Percentiles rank a stretch among this genome's conserved stretches.
Conservation (phyloP, 2,329 filamentous ascomycete species). For the Sporothrix pallida region DNA sequence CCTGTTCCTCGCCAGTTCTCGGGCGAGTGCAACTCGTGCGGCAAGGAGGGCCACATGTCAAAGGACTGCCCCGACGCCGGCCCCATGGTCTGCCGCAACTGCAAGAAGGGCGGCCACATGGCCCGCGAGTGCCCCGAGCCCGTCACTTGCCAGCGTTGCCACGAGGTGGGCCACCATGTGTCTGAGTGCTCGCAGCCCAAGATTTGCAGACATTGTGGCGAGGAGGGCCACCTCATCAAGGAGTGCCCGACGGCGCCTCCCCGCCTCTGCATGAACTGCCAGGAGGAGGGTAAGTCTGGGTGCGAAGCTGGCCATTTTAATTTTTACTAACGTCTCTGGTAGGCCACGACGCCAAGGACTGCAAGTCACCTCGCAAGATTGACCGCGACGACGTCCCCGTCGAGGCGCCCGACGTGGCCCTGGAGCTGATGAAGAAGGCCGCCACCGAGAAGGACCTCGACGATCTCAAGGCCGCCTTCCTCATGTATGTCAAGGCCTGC, state of each 20-base stretch:
- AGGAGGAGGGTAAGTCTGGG: constrained; percentile 56
- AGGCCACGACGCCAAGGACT: constrained; percentile 60
- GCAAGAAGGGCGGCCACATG: constrained; percentile 59
- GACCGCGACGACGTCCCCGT: constrained; percentile 58
- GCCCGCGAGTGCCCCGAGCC: constrained; percentile 66
- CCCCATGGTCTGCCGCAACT: constrained; percentile 46
- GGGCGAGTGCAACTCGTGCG: constrained; percentile 49
- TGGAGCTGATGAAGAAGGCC: constrained; percentile 61
- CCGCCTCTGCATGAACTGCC: constrained; percentile 65
- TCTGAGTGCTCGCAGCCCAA: constrained; percentile 56
- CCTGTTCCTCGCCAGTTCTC: constrained; percentile 56
- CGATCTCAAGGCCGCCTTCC: constrained; percentile 64
- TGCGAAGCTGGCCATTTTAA: too few relatives aligned
- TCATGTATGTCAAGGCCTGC: constrained; percentile 66
- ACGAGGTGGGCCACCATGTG: constrained; percentile 55
- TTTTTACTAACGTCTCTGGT: too few relatives aligned
- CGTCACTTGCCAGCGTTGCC: constrained; percentile 52
- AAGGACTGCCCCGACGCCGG: constrained; percentile 56
- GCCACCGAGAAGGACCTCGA: constrained; percentile 63
- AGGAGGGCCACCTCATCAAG: constrained; percentile 58
- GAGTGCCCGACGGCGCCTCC: constrained; percentile 62
- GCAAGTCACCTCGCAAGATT: constrained; percentile 65
- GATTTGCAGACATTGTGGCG: constrained; percentile 49
- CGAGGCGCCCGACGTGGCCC: constrained; percentile 61
- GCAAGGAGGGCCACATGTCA: constrained; percentile 58